Percentiles rank a stretch among this genome's conserved stretches.
These are phyloP conservation scores for Candida saitoana DNA, from an alignment of 805 yeast species.

Conservation along the genomic window DNA sequence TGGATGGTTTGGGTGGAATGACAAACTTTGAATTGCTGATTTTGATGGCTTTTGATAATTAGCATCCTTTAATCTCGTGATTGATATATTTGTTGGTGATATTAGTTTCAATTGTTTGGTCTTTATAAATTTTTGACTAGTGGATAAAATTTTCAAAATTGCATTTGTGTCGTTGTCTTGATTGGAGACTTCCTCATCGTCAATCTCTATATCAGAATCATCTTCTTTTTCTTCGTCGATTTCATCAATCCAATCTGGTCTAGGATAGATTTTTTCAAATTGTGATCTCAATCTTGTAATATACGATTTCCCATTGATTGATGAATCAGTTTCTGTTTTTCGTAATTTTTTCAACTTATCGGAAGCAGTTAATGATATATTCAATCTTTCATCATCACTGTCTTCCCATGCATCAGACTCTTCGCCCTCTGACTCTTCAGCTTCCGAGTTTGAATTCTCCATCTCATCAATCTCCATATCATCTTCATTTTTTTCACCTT, in stretches of 20 bases:
- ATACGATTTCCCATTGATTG: slow-evolving; percentile 58
- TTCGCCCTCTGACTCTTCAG: slow-evolving; percentile 18
- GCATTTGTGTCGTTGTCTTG: slow-evolving; percentile 25
- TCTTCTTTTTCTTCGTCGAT: slow-evolving; percentile 35
- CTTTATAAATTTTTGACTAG: slow-evolving; percentile 36
- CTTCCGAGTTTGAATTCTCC: slow-evolving; percentile 18
- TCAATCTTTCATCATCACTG: slow-evolving; percentile 79
- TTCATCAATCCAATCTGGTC: slow-evolving; percentile 72
- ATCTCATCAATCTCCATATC: slow-evolving; percentile 18
- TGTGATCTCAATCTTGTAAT: slow-evolving; percentile 66
- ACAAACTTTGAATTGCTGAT: slow-evolving; percentile 78
- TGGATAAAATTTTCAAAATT: slow-evolving; percentile 27
- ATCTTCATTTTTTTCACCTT: slow-evolving; percentile 23
- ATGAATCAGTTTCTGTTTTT: slow-evolving; percentile 48
- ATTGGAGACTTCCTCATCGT: slow-evolving; percentile 15
- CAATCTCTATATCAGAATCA: slow-evolving; percentile 14
- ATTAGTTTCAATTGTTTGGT: slow-evolving; percentile 51
- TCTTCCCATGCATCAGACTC: slow-evolving; percentile 65
- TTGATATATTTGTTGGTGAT: slow-evolving; percentile 67
- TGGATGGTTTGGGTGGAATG: slow-evolving; percentile 84
- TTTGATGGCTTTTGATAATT: slow-evolving; percentile 64
- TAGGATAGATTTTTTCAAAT: slow-evolving; percentile 67
- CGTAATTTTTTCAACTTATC: slow-evolving; percentile 72
- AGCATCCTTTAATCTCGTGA: slow-evolving; percentile 83
- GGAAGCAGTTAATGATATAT: slow-evolving; percentile 54